These are phyloP conservation scores for Monosporascus sp. DNA, from an alignment of 2,329 filamentous ascomycete genomes.

Conservation along the genomic window DNA sequence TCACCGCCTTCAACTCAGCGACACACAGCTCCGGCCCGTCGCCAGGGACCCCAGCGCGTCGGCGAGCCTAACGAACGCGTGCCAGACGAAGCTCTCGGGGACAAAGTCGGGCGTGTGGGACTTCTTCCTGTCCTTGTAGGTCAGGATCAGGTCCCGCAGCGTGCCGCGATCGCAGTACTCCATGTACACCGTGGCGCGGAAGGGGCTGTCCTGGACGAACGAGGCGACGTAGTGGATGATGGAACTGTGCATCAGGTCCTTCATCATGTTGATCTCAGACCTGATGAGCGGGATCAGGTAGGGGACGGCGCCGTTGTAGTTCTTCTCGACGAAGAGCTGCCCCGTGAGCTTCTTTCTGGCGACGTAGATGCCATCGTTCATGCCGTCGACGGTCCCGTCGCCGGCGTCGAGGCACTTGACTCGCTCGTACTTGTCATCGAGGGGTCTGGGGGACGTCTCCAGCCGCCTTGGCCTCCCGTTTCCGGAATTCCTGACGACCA, in stretches of 20 bases:
- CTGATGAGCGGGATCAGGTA: constrained; percentile 1
- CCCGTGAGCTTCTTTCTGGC: constrained; percentile 1
- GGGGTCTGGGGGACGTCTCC: background rate
- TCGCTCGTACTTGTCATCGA: constrained; percentile 3
- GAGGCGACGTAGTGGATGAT: constrained; percentile 8
- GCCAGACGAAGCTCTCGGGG: constrained; percentile 16
- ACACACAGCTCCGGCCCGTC: constrained; percentile 9
- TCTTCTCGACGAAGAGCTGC: constrained; percentile 7
- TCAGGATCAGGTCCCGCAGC: constrained; percentile 3
- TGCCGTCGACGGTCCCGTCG: constrained; percentile 2
- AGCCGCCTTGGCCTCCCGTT: background rate
- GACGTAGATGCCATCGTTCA: constrained; percentile 8
- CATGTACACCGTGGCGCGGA: constrained; percentile 6
- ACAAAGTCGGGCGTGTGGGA: background rate
- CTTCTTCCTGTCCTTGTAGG: constrained; percentile 5
- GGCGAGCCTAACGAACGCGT: constrained; percentile 9
- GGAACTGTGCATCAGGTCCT: background rate
- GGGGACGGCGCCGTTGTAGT: constrained; percentile 1
- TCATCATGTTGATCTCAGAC: constrained; percentile 4
- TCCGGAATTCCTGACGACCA: background rate
- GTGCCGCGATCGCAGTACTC: constrained; percentile 9
- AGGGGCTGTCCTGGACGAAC: constrained; percentile 1
- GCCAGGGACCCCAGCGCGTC: constrained; percentile 13
- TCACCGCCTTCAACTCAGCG: background rate
- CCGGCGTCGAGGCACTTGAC: constrained; percentile 4